A percentile compares a stretch with the other conserved stretches of the same genome.
Conservation (phyloP, 2,329 filamentous ascomycete species). For the Leptographium flavum region DNA sequence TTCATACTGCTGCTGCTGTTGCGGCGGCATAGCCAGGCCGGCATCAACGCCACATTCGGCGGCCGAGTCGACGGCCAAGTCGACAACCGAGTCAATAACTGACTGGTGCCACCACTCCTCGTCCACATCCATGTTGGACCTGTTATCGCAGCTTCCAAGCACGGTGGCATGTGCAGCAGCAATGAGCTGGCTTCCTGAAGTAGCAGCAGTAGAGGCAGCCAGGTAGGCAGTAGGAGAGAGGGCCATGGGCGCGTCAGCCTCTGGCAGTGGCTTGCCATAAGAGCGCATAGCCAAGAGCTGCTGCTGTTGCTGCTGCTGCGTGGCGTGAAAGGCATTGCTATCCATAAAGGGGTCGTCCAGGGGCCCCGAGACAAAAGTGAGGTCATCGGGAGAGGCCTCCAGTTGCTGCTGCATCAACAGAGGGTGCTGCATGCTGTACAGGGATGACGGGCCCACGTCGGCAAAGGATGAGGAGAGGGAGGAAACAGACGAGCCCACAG, state of each 20-base stretch:
- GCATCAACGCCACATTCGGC: not conserved
- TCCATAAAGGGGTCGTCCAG: conserved; percentile 18
- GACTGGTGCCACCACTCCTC: conserved; percentile 11
- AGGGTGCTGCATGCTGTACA: not conserved
- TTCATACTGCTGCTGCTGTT: conserved; percentile 1
- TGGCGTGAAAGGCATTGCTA: not conserved
- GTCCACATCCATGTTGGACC: conserved; percentile 7
- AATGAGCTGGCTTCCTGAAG: conserved; percentile 6
- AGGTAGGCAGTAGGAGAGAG: conserved; percentile 6
- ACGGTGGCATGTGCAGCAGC: conserved; percentile 6
- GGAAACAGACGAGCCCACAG: conserved; percentile 6
- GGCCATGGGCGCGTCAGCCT: not conserved
- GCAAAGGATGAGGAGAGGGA: conserved; percentile 2
- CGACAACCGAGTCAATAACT: conserved; percentile 5
- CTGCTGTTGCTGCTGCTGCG: not conserved
- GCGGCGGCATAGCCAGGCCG: not conserved
- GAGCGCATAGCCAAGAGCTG: not conserved
- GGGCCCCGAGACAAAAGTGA: conserved; percentile 9
- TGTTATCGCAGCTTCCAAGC: too few relatives aligned
- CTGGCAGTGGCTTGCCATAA: not conserved
- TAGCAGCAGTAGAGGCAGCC: conserved; percentile 6
- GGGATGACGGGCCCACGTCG: not conserved
- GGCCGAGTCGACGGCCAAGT: not conserved
- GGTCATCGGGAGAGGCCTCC: not conserved
- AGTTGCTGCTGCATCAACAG: not conserved